Conservation (phyloP, 108 stramenopile genomes). For the Pseudonitzschia delicatissima region DNA sequence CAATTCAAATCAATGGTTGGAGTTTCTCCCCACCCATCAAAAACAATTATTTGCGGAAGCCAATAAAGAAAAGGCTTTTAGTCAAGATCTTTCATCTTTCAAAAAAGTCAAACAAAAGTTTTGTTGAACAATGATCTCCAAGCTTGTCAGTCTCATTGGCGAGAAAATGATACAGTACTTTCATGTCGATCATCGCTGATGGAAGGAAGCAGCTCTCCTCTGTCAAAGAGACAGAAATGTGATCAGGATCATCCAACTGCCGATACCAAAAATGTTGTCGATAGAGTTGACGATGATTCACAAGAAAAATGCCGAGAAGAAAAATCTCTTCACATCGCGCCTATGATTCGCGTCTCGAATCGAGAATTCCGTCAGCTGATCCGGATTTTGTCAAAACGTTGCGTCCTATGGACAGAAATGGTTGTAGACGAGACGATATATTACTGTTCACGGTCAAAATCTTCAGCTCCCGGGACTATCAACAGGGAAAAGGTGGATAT, state of each 20-base stretch:
- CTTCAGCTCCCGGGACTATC: background rate
- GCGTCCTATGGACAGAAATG: slow-evolving; percentile 67
- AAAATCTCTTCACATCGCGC: slow-evolving; percentile 67
- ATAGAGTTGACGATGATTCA: background rate
- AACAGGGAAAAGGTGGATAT: slow-evolving; percentile 7
- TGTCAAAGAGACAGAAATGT: slow-evolving; percentile 1
- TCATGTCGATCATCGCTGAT: too few species aligned
- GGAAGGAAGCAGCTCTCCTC: background rate
- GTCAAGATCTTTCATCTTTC: too few species aligned
- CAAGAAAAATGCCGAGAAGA: background rate
- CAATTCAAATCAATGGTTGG: too few species aligned
- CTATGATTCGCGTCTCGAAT: slow-evolving; percentile 63
- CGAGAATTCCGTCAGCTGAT: slow-evolving; percentile 60
- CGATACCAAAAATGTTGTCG: background rate
- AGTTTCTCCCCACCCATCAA: too few species aligned
- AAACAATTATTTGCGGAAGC: too few species aligned
- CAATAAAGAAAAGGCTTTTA: too few species aligned
- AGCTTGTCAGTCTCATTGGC: too few species aligned
- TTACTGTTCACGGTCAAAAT: slow-evolving; percentile 12
- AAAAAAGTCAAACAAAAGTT: too few species aligned
- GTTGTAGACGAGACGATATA: slow-evolving; percentile 61
- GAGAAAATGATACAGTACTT: too few species aligned
- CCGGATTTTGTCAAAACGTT: slow-evolving; percentile 51
- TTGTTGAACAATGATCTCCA: too few species aligned
- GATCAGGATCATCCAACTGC: background rate